phyloP scores from a whole-genome alignment of 805 yeast genomes.

The Kodamaea kaohsiungensis region DNA sequence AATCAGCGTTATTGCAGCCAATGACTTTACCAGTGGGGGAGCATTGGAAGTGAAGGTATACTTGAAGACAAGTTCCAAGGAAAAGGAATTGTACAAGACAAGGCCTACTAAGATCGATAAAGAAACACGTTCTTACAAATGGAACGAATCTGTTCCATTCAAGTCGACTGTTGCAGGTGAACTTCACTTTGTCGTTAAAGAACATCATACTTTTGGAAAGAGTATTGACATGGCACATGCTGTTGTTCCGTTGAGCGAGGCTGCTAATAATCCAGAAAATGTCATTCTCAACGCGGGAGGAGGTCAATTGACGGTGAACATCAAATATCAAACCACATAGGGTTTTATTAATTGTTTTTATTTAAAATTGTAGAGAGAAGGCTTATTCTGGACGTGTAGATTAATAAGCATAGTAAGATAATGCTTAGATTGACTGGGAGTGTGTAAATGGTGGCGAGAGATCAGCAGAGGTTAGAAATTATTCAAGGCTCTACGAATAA shows the following conservation, averaged over 20 bases:
- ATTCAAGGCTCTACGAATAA: too few species aligned
- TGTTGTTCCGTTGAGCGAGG: slow-evolving; percentile 51
- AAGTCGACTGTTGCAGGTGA: slow-evolving; percentile 63
- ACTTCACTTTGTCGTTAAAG: slow-evolving; percentile 59
- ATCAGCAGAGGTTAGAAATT: too few species aligned
- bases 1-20: slow-evolving; percentile 50
- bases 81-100: slow-evolving; percentile 66
- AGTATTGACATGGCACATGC: slow-evolving; percentile 64
- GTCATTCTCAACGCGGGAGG: slow-evolving; percentile 34
- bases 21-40: slow-evolving; percentile 37
- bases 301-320: slow-evolving; percentile 45
- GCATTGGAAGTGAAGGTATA: slow-evolving; percentile 54
- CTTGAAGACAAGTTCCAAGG: slow-evolving; percentile 46
- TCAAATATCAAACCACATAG: slow-evolving; percentile 23
- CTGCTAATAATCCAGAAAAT: slow-evolving; percentile 46
- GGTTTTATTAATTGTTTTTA: background rate
- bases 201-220: slow-evolving; percentile 74
- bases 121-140: slow-evolving; percentile 45
- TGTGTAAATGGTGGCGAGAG: too few species aligned
- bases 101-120: slow-evolving; percentile 50
- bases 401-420: too few species aligned
- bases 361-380: background rate
- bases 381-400: too few species aligned
- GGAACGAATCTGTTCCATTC: slow-evolving; percentile 69
- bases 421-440: too few species aligned